Percentiles rank a stretch among this genome's conserved stretches.
Evolutionary conservation across 2,329 filamentous ascomycete species (phyloP).

Genomic region (Sporothrix sp.): DNA sequence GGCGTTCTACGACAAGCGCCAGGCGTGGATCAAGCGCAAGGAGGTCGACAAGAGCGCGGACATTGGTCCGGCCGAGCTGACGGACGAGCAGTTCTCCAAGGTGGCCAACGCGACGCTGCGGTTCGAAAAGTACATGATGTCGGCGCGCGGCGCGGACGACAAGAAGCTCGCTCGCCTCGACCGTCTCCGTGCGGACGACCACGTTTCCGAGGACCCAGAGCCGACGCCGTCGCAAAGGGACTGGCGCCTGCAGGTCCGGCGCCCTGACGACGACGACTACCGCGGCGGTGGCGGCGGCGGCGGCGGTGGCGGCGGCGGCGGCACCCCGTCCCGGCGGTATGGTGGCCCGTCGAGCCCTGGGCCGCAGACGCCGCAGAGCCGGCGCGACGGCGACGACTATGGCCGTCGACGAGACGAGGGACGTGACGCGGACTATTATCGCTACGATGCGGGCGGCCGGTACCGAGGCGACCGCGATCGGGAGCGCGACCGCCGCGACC

Average conservation of each 20-base stretch:
- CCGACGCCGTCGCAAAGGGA: not conserved
- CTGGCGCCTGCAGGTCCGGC: not conserved
- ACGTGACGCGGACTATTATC: not conserved
- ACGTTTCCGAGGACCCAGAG: not conserved
- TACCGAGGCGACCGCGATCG: not conserved
- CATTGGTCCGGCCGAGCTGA: slow-evolving; percentile 1
- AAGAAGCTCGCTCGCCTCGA: not conserved
- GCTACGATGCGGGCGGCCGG: not conserved
- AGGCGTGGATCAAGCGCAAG: slow-evolving; percentile 4
- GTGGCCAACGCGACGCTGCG: not conserved
- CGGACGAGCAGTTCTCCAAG: slow-evolving; percentile 8
- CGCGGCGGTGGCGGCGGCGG: too few species aligned
- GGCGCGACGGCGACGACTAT: not conserved
- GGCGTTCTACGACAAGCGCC: slow-evolving; percentile 15
- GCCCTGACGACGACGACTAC: not conserved
- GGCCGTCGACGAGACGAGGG: not conserved
- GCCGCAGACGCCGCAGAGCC: slow-evolving; percentile 2
- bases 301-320: too few species aligned
- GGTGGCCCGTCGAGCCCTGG: not conserved
- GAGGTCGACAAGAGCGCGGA: not conserved
- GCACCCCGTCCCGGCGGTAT: not conserved
- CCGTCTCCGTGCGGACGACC: slow-evolving; percentile 9
- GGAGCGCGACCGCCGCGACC: not conserved
- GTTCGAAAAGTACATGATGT: slow-evolving; percentile 12
- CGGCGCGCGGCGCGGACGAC: slow-evolving; percentile 3